Evolutionary conservation across 176 grass and related monocot genomes (phyloP), one percentile per base, ranked within the genome.

Genomic region (Phragmites australis): DNA sequence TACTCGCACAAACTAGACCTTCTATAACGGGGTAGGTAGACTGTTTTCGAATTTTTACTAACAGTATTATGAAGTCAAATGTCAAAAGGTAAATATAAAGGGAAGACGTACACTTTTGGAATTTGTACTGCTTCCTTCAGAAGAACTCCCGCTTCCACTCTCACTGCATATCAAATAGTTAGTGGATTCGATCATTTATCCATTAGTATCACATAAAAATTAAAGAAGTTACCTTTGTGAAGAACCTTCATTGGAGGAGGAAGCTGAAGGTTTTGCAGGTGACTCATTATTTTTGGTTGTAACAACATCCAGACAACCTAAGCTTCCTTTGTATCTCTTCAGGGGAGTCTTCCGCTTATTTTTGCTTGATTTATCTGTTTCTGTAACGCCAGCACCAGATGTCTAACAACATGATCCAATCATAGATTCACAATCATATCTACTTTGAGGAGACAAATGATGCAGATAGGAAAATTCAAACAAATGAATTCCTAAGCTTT

Each of bases 311-410:
- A 90, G 81, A 80, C 81, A 87, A 69, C 84, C 80, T 80, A 84
- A 76, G 76, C 81, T 90, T 90, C 84, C 89, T 76, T 87, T 90
- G 29, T 70, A 90, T 90, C 64, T 84, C 62, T 90, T 90, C 48
- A 84, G 70, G 43, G 52, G 75, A 71, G 75, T 84, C 63, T 84
- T 87, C 48, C 56, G 80, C 62, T 90, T 87, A 80, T 60, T 83
- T 90, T 87, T 87, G 63, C 57, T 75, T 32, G 81, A 84, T 77
- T 87, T 90, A 70, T 84, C 80, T 76, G 84, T 76, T 48, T 90
- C 89, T 43, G 76, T 80, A 66, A 69, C 70, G 1, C 81, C 84
- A 84, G 68, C 84, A 70, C 83, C 77, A 90, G 81, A 47, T 80
- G 56, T 84, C 89, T 90, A 70, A 77, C 44, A 72, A 81, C 60